Evolutionary conservation across 805 yeast genomes (phyloP), one percentile per base, ranked within the genome.

Genomic region (Zygotorulaspora danielsina): DNA sequence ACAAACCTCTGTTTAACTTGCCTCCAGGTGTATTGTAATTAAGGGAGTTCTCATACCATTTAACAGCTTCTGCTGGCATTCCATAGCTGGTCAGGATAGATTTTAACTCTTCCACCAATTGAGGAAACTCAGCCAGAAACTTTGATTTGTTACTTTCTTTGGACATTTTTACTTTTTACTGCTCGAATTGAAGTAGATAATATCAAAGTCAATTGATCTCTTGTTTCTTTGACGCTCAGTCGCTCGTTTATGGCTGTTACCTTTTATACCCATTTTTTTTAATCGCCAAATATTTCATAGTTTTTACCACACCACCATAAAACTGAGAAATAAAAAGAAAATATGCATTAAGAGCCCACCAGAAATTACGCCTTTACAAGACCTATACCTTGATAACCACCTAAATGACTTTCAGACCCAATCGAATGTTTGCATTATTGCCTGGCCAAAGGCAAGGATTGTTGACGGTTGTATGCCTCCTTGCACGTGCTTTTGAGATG

Each of bases 11-110:
- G 75, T 93, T 93, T 60, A 88, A 74, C 66, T 93, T 93, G 36
- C 99, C 99, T 45, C 97, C 96, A 42, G 96, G 90, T 4, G 95
- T 80, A 70, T 93, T 93, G 71, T 90, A 84, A 54, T 80, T 67
- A 60, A 90, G 69, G 50, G 71, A 79, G 36, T 73, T 73, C 51
- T 72, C 76, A 65, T 78, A 86, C 97, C 98, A 93, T 19, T 75
- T 76, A 41, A 84, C 74, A 26, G 96, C 97, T 46, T 84, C 93
- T 38, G 71, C 65, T 20, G 96, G 87, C 79, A 93, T 84, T 41
- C 87, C 85, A 65, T 87, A 85, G 36, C 68, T 68, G 32, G 64
- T 66, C 44, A 85, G 67, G 34, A 79, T 74, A 15, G 73, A 75
- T 40, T 71, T 73, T 49, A 90, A 69, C 58, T 90, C 98, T 12